These are phyloP conservation scores for Hyaloscypha bicolor DNA, from an alignment of 495 filamentous ascomycete genomes.

Conservation along the genomic window DNA sequence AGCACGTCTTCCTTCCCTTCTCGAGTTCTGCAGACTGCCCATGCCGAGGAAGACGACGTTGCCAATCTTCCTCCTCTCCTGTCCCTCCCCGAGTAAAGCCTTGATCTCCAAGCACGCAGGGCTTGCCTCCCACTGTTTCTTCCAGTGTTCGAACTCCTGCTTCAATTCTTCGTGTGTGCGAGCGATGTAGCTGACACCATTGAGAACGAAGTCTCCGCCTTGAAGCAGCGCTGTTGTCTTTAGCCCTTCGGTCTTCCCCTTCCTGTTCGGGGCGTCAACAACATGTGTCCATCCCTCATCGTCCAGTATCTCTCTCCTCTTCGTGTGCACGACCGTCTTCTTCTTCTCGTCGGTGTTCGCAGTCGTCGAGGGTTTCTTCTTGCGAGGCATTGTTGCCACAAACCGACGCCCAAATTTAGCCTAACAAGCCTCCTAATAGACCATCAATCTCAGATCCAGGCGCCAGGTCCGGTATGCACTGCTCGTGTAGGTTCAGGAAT, in stretches of 20 bases:
- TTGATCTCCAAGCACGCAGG: conserved; percentile 11
- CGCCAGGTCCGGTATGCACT: not conserved
- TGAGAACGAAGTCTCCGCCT: conserved; percentile 27
- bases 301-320: conserved; percentile 50
- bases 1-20: conserved; percentile 23
- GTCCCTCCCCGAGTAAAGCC: conserved; percentile 1
- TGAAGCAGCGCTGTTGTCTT: not conserved
- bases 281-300: conserved; percentile 61
- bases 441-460: not conserved
- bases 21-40: conserved; percentile 43
- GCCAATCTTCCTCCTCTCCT: conserved; percentile 8
- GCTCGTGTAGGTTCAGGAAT: not conserved
- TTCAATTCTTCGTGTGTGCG: conserved; percentile 43
- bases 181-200: conserved; percentile 24
- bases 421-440: not conserved
- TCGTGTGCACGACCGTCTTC: conserved; percentile 34
- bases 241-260: not conserved
- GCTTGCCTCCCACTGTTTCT: conserved; percentile 24
- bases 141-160: conserved; percentile 35
- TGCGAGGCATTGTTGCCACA: conserved; percentile 45
- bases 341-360: conserved; percentile 1
- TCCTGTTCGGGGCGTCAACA: conserved; percentile 30
- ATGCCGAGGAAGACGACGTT: conserved; percentile 54
- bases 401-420: not conserved
- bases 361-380: conserved; percentile 32